These are phyloP conservation scores for Selaginella tamariscina DNA, from an alignment of 75 land plant species.

Conservation along the genomic window DNA sequence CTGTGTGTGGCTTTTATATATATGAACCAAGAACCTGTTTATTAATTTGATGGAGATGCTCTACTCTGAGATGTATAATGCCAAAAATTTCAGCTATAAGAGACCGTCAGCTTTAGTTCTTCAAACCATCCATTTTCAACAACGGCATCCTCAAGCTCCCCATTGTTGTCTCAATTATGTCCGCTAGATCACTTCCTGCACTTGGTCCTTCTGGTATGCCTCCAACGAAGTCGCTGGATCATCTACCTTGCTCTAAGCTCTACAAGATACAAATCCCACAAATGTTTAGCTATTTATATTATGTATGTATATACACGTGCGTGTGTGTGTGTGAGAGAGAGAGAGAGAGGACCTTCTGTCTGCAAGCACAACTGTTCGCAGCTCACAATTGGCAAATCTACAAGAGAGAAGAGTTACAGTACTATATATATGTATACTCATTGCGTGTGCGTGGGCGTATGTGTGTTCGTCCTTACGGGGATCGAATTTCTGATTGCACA, in stretches of 20 bases:
- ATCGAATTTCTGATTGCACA: slow-evolving; percentile 23
- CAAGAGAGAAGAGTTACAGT: too few species aligned
- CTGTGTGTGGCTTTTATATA: too few species aligned
- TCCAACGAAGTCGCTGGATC: slow-evolving; percentile 14
- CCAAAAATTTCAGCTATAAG: too few species aligned
- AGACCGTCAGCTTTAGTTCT: too few species aligned
- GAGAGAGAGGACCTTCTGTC: slow-evolving; percentile 2
- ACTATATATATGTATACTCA: too few species aligned
- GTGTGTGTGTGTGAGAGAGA: neutral
- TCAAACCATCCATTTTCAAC: slow-evolving; percentile 2
- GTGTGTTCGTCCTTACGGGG: too few species aligned
- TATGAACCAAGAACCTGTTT: too few species aligned
- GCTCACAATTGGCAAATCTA: slow-evolving; percentile 17
- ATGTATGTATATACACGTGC: neutral
- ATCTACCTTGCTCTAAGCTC: neutral
- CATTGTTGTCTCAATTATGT: neutral
- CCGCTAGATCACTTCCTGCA: slow-evolving; percentile 5
- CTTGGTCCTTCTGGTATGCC: slow-evolving; percentile 14
- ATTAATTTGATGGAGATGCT: too few species aligned
- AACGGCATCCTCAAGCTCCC: neutral
- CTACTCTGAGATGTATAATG: too few species aligned
- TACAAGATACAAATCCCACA: neutral
- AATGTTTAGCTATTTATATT: neutral
- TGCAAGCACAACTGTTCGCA: slow-evolving; percentile 16
- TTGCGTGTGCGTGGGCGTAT: too few species aligned